phyloP scores from a whole-genome alignment of 2,329 filamentous ascomycete genomes.

The Achaetomium macrosporum region DNA sequence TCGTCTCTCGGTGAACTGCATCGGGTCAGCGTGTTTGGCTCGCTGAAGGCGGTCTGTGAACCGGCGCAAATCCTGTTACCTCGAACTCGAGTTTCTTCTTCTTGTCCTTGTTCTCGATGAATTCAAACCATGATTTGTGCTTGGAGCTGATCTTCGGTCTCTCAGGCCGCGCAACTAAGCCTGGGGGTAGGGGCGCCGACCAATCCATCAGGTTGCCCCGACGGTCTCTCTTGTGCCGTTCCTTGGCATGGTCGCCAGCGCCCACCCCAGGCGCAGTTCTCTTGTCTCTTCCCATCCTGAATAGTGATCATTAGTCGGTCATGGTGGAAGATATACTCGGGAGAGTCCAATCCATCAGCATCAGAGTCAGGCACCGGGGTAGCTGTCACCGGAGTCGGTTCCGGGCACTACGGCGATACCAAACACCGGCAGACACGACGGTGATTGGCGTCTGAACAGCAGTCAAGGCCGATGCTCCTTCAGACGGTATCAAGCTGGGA shows the following conservation, averaged over 20 bases:
- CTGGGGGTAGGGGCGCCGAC: conserved; percentile 23
- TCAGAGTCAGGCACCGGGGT: neutral
- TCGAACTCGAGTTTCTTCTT: conserved; percentile 59
- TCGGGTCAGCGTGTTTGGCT: conserved; percentile 25
- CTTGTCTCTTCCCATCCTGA: conserved; percentile 29
- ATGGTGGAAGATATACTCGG: neutral
- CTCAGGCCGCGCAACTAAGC: conserved; percentile 28
- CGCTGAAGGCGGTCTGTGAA: neutral
- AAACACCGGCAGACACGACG: neutral
- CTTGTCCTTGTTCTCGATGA: conserved; percentile 58
- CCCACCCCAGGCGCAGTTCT: conserved; percentile 23
- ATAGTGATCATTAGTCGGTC: conserved; percentile 12
- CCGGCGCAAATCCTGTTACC: conserved; percentile 34
- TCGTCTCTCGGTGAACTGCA: conserved; percentile 46
- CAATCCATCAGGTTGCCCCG: conserved; percentile 25
- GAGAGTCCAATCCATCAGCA: neutral
- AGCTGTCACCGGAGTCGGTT: neutral
- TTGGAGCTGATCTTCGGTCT: conserved; percentile 41
- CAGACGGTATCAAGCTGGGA: neutral
- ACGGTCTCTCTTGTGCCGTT: conserved; percentile 28
- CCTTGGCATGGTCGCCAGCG: conserved; percentile 28
- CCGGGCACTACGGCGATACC: neutral
- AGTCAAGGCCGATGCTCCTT: conserved; percentile 1
- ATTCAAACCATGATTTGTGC: conserved; percentile 58
- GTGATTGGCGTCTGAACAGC: neutral